Evolutionary conservation across 192 early-diverging fungal genomes (phyloP).

Genomic region (Diversispora epigaea): DNA sequence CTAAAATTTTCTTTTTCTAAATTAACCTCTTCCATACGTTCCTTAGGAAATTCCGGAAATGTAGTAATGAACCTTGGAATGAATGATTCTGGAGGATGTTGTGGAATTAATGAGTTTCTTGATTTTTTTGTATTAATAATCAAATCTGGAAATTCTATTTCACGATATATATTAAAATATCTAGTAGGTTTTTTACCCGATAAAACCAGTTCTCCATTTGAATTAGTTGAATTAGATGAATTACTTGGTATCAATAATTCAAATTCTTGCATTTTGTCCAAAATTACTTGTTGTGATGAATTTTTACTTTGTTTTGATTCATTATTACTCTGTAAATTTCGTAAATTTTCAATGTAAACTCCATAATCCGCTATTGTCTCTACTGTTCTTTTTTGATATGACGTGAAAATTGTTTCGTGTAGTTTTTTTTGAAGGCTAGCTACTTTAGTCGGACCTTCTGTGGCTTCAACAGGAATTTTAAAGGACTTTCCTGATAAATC

Average conservation of each 20-base stretch:
- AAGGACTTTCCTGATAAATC: background rate
- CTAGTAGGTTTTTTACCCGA: background rate
- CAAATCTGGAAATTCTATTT: background rate
- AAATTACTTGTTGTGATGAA: background rate
- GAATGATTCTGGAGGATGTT: background rate
- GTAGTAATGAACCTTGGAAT: background rate
- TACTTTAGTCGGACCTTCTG: background rate
- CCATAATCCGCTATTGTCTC: too few relatives aligned
- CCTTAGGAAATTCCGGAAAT: background rate
- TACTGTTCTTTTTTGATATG: background rate
- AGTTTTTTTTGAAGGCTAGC: background rate
- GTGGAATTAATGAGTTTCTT: background rate
- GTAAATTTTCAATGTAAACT: too few relatives aligned
- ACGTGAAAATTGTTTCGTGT: background rate
- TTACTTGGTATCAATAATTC: background rate
- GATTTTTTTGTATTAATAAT: background rate
- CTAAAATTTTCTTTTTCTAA: background rate
- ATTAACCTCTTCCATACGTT: background rate
- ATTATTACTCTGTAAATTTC: background rate
- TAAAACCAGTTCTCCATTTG: background rate
- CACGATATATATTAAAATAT: background rate
- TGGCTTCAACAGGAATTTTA: background rate
- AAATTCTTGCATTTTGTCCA: background rate
- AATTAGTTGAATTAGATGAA: background rate
- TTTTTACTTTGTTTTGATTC: background rate